These are phyloP conservation scores for Bondarzewia mesenterica DNA, from an alignment of 1,284 basidiomycete species.

Conservation along the genomic window DNA sequence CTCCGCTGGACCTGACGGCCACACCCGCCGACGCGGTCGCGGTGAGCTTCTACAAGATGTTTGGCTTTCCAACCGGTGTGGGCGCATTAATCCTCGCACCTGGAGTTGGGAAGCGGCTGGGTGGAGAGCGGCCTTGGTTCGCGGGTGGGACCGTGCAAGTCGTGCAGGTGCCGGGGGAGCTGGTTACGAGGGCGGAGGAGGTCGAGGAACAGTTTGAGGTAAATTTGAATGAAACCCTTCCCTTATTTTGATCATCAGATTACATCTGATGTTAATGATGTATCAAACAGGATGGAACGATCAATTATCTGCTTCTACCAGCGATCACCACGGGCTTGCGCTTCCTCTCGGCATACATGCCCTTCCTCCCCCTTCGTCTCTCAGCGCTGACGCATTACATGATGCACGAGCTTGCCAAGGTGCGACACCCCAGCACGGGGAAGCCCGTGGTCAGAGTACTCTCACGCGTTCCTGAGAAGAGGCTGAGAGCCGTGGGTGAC, in stretches of 20 bases:
- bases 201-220: conserved; percentile 74
- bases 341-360: conserved; percentile 67
- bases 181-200: conserved; percentile 53
- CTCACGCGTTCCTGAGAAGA: conserved; percentile 37
- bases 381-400: conserved; percentile 51
- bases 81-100: conserved; percentile 80
- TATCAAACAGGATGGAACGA: conserved; percentile 81
- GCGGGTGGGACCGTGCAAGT: conserved; percentile 76
- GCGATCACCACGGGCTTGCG: conserved; percentile 69
- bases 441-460: conserved; percentile 57
- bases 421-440: conserved; percentile 46
- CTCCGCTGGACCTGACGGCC: conserved; percentile 54
- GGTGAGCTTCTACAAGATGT: conserved; percentile 85
- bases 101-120: conserved; percentile 71
- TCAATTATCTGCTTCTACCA: conserved; percentile 70
- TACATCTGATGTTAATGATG: too few relatives aligned
- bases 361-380: conserved; percentile 66
- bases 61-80: conserved; percentile 80
- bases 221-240: too few relatives aligned
- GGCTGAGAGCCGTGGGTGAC: not conserved
- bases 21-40: conserved; percentile 73
- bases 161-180: conserved; percentile 68
- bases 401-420: conserved; percentile 39
- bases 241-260: too few relatives aligned
- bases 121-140: conserved; percentile 71